These are phyloP conservation scores for Cytospora paraplurivora DNA, from an alignment of 2,329 filamentous ascomycete species.

Conservation along the genomic window DNA sequence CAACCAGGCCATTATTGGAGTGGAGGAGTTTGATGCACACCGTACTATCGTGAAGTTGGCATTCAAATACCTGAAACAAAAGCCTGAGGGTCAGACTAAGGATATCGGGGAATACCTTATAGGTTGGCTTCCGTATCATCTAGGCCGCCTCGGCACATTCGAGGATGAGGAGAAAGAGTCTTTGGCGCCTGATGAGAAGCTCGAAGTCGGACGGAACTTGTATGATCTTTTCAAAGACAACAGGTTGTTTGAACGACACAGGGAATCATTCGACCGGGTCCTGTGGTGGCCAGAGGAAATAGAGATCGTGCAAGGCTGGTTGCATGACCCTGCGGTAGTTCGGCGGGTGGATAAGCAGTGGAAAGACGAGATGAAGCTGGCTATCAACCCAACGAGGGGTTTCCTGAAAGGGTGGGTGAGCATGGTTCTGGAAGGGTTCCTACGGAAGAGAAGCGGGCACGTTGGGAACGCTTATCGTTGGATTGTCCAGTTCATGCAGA, in stretches of 20 bases:
- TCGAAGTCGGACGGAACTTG: slow-evolving; percentile 31
- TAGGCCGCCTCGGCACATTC: slow-evolving; percentile 26
- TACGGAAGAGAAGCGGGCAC: no score
- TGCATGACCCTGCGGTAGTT: slow-evolving; percentile 31
- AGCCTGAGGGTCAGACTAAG: slow-evolving; percentile 27
- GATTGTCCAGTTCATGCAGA: no score
- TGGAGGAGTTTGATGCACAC: slow-evolving; percentile 34
- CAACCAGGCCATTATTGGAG: slow-evolving; percentile 28
- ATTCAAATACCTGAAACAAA: slow-evolving; percentile 31
- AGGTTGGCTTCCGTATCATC: slow-evolving; percentile 31
- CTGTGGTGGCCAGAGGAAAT: slow-evolving; percentile 30
- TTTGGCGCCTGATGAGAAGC: slow-evolving; percentile 24
- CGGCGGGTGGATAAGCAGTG: slow-evolving; percentile 10
- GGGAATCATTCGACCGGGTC: slow-evolving; percentile 20
- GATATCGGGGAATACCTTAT: slow-evolving; percentile 31
- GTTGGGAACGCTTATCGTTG: no score
- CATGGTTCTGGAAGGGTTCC: no score
- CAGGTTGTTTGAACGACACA: slow-evolving; percentile 27
- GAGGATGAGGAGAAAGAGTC: slow-evolving; percentile 29
- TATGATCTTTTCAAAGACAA: slow-evolving; percentile 31
- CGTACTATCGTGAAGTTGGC: slow-evolving; percentile 32
- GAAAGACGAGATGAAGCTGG: no score
- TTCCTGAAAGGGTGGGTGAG: no score
- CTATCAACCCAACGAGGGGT: no score
- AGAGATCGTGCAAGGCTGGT: slow-evolving; percentile 30